Evolutionary conservation across 2,329 filamentous ascomycete species (phyloP).

Genomic region (Cordyceps fumosorosea): DNA sequence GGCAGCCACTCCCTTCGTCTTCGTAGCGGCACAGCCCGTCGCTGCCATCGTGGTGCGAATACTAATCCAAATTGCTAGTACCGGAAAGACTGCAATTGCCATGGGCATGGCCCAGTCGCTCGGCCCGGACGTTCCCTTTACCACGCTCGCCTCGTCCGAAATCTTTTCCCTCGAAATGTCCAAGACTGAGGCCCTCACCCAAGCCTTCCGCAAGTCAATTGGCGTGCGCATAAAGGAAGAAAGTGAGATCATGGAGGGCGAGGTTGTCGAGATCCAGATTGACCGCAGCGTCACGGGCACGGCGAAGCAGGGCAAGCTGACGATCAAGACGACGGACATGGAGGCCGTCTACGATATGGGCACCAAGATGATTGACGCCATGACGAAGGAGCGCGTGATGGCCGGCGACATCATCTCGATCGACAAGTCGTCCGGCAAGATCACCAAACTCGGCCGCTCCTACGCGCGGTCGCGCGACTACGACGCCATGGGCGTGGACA

Average conservation of each 20-base stretch:
- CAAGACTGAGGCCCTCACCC: slow-evolving; percentile 95
- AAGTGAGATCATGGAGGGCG: slow-evolving; percentile 97
- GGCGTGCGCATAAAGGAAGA: slow-evolving; percentile 98
- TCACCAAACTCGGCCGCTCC: slow-evolving; percentile 91
- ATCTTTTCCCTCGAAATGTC: slow-evolving; percentile 99
- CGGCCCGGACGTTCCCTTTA: slow-evolving; percentile 91
- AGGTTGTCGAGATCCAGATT: slow-evolving; percentile 98
- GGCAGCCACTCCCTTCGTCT: not conserved
- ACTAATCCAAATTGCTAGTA: slow-evolving; percentile 44
- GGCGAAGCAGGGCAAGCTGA: slow-evolving; percentile 97
- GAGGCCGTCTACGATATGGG: slow-evolving; percentile 99
- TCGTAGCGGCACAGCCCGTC: not conserved
- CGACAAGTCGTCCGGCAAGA: slow-evolving; percentile 96
- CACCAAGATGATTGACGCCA: slow-evolving; percentile 98
- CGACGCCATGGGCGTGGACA: slow-evolving; percentile 97
- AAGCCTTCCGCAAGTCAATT: slow-evolving; percentile 98
- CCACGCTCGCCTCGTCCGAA: slow-evolving; percentile 88
- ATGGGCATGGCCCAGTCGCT: slow-evolving; percentile 98
- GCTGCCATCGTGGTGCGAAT: not conserved
- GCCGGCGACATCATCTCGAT: slow-evolving; percentile 97
- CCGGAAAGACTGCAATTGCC: slow-evolving; percentile 95
- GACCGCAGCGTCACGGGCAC: slow-evolving; percentile 93
- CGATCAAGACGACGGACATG: slow-evolving; percentile 99
- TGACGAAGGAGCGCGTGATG: slow-evolving; percentile 99
- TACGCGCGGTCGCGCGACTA: slow-evolving; percentile 95